These are phyloP conservation scores for Nidularia pulvinata DNA, from an alignment of 768 basidiomycete species.

Conservation along the genomic window DNA sequence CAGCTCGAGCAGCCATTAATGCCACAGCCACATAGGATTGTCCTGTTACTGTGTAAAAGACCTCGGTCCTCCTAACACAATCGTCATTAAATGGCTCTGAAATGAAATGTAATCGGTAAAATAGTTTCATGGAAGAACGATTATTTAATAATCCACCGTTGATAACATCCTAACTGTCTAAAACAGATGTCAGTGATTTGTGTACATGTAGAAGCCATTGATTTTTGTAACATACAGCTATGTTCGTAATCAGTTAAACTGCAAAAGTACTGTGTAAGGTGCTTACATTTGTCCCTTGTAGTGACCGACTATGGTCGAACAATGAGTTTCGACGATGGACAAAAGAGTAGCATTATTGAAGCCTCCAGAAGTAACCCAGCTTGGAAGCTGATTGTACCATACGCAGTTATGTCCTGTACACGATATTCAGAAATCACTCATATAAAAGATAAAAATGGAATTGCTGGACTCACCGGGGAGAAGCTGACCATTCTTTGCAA, in stretches of 20 bases:
- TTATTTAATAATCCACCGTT: slow-evolving; percentile 28
- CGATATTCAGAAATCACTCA: background rate
- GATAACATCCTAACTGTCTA: slow-evolving; percentile 51
- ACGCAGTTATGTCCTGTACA: slow-evolving; percentile 41
- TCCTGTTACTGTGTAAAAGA: slow-evolving; percentile 53
- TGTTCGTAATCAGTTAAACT: background rate
- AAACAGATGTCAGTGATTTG: background rate
- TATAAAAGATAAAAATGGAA: background rate
- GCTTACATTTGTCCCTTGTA: slow-evolving; percentile 51
- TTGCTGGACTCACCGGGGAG: slow-evolving; percentile 30
- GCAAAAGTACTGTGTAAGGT: too few relatives aligned
- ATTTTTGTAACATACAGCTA: background rate
- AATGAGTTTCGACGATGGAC: slow-evolving; percentile 46
- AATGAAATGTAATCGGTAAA: background rate
- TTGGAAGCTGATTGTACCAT: slow-evolving; percentile 53
- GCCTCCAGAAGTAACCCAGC: slow-evolving; percentile 43
- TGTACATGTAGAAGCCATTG: background rate
- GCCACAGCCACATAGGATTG: slow-evolving; percentile 46
- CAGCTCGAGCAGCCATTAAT: slow-evolving; percentile 32
- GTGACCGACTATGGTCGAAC: slow-evolving; percentile 43
- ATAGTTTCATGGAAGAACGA: background rate
- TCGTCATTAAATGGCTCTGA: slow-evolving; percentile 59
- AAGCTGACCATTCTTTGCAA: slow-evolving; percentile 46
- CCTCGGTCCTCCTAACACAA: slow-evolving; percentile 52
- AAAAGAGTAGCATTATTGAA: slow-evolving; percentile 38